These are phyloP conservation scores for Boletus eberwhitei DNA, from an alignment of 768 basidiomycete species.

Conservation along the genomic window DNA sequence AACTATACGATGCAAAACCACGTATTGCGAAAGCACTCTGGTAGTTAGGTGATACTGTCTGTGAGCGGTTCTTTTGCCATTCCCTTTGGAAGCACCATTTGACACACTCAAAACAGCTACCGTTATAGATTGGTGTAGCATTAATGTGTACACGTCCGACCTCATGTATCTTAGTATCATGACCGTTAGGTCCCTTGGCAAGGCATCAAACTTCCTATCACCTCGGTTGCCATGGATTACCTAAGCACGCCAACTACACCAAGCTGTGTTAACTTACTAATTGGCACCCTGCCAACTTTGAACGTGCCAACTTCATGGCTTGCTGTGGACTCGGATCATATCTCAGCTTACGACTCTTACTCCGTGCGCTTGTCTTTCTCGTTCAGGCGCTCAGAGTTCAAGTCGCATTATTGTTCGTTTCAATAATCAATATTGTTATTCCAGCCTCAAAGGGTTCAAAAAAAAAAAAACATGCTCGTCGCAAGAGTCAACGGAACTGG, in stretches of 20 bases:
- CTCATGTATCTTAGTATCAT: slow-evolving; percentile 6
- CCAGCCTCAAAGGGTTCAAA: not conserved
- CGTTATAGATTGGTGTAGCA: not conserved
- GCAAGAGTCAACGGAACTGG: not conserved
- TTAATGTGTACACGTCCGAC: not conserved
- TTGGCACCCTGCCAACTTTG: no score
- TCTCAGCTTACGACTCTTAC: not conserved
- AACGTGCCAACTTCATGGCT: slow-evolving; percentile 1
- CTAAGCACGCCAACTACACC: not conserved
- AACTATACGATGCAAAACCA: slow-evolving; percentile 21
- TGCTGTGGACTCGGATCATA: slow-evolving; percentile 3
- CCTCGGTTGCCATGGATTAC: not conserved
- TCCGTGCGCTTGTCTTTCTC: not conserved
- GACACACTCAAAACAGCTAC: not conserved
- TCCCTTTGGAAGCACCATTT: not conserved
- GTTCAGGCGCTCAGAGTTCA: not conserved
- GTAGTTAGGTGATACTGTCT: not conserved
- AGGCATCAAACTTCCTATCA: not conserved
- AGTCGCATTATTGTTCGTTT: not conserved
- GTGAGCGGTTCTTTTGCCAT: not conserved
- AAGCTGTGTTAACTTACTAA: no score
- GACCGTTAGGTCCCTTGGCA: not conserved
- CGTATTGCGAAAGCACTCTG: slow-evolving; percentile 4
- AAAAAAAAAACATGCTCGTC: not conserved
- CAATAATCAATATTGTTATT: not conserved